Evolutionary conservation across 805 yeast genomes (phyloP), one percentile per base, ranked within the genome.

Genomic region (Yueomyces sinensis): DNA sequence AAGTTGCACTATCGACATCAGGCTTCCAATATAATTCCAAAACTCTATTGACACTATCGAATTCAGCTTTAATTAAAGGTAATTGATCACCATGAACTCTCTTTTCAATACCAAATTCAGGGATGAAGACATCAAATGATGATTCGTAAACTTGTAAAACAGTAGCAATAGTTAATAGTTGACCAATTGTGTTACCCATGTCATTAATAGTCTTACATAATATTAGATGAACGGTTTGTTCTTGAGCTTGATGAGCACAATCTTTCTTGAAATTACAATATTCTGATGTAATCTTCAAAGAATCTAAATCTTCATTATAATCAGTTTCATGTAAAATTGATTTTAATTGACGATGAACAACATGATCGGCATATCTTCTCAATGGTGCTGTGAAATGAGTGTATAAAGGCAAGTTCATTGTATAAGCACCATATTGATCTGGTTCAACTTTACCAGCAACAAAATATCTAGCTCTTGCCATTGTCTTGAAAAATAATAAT

Each of bases 31-130:
- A 84, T 32, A 89, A 63, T 54, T 89, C 96, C 47, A 89, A 65
- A 7, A 74, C 59, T 32, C 82, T 68, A 28, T 69, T 62, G n/a
- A 52, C 48, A 50, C 79, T 81, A 53, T 82, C 87, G 54, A 81
- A 91, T 55, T 91, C 97, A 4, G 97, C 97, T 56, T 86, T 87
- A 16, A 73, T 73, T 41, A 89, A 65, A 7, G 97, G 97, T 37
- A 91, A 65, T 58, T 91, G 97, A 59, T 91, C 98, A 20, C 97
- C 96, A 52, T 91, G 98, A 15, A 87, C 95, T 49, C 96, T 70
- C 58, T 87, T 87, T 54, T 87, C 96, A 46, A 87, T 81, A 31
- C 96, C 96, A 60, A 86, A 79, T 44, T 84, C 95, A 2, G 95
- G 95, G 41, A 87, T 66, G 44, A 80, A 73, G 3, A 87, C 89